Evolutionary conservation across 192 early-diverging fungal species (phyloP), one percentile per base, ranked within the genome.

Genomic region (Phlyctochytrium bullatum): DNA sequence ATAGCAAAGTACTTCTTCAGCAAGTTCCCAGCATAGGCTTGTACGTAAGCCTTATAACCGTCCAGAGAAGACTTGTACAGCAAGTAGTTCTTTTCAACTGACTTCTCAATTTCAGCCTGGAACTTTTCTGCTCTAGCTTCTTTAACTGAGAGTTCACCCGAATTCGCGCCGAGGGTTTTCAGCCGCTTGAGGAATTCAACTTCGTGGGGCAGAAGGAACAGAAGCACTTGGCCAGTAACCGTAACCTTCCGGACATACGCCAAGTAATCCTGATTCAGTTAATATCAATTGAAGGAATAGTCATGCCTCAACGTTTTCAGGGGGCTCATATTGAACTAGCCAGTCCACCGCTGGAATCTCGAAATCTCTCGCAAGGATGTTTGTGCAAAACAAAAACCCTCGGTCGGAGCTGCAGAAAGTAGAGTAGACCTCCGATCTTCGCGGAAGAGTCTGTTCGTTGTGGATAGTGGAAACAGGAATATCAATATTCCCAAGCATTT

Each of bases 1-100:
- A 47, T 47, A 47, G 6, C 40, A 47, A 47, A 47, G 40, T 47
- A 47, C 40, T 47, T 47, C 40, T 47, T 47, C 40, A 47, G 20
- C 40, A 47, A 20, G 40, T 20, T 47, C 10, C 10, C 20, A 6
- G 40, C 40, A 47, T 47, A 47, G 20, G 20, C 40, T 47, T 47
- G 40, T 14, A 47, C 40, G 20, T 47, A 47, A 6, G 40, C 6
- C 40, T 47, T 47, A 20, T 47, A 47, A 14, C 40, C 40, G 20
- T 14, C 40, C 6, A 47, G 20, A 6, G 40, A 6, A 20, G 20
- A 6, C 40, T 47, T 47, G 20, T 47, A 47, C 40, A 47, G 40
- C 40, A 47, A 14, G 40, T 47, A 47, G 20, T 47, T 47, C 20
- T 47, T 47, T 20, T 47, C 40, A 20, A 47, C 20, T 6, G 40